Evolutionary conservation across 306 rosid genomes (phyloP).

Genomic region (Sophora flavescens): DNA sequence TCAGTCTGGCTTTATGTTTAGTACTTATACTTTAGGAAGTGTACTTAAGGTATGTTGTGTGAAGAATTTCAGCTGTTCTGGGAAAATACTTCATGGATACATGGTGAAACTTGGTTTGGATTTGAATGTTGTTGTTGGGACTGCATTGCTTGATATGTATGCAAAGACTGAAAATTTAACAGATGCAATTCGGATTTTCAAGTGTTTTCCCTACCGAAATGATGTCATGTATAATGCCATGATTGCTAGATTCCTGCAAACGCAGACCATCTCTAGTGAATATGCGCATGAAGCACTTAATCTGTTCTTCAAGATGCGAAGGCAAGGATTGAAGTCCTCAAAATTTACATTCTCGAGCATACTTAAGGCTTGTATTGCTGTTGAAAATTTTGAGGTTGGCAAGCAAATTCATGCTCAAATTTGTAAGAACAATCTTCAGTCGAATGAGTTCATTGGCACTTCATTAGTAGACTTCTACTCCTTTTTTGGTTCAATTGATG

Average conservation of each 20-base stretch:
- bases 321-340: slow-evolving; percentile 58
- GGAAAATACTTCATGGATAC: slow-evolving; percentile 59
- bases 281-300: slow-evolving; percentile 50
- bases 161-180: slow-evolving; percentile 57
- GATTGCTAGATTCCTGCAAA: slow-evolving; percentile 61
- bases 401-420: slow-evolving; percentile 65
- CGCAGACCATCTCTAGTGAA: slow-evolving; percentile 34
- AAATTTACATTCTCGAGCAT: slow-evolving; percentile 66
- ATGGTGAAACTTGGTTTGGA: slow-evolving; percentile 56
- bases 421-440: slow-evolving; percentile 56
- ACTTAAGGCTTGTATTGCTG: slow-evolving; percentile 56
- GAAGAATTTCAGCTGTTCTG: slow-evolving; percentile 36
- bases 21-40: slow-evolving; percentile 65
- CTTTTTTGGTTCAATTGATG: slow-evolving; percentile 46
- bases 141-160: slow-evolving; percentile 71
- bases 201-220: slow-evolving; percentile 43
- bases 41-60: slow-evolving; percentile 58
- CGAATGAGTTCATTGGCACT: slow-evolving; percentile 63
- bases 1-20: slow-evolving; percentile 50
- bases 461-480: slow-evolving; percentile 65
- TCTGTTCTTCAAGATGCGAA: slow-evolving; percentile 60
- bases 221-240: slow-evolving; percentile 62
- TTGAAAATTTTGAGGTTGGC: slow-evolving; percentile 54
- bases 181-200: slow-evolving; percentile 55
- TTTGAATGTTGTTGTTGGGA: slow-evolving; percentile 56